Percentiles rank a stretch among this genome's conserved stretches.
These are phyloP conservation scores for Helianthus annuus DNA, from an alignment of 129 eudicot genomes.

Conservation along the genomic window DNA sequence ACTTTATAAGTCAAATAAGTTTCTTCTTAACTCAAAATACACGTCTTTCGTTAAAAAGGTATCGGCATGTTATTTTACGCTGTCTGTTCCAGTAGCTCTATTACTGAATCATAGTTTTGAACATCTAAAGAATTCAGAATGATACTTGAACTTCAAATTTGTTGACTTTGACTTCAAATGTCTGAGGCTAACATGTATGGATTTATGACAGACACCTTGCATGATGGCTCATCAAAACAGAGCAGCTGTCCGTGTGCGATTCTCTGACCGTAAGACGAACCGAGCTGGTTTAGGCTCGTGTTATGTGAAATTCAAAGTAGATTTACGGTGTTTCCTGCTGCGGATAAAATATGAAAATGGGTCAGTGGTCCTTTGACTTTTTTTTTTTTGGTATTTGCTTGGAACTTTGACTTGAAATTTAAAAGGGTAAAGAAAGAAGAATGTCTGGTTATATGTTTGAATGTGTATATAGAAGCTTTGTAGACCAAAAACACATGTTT, in stretches of 20 bases:
- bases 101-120: neutral
- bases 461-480: slow-evolving; percentile 32
- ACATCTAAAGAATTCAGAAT: neutral
- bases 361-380: slow-evolving; percentile 23
- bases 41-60: neutral
- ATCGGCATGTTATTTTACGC: neutral
- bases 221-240: slow-evolving; percentile 51
- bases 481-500: slow-evolving; percentile 15
- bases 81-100: neutral
- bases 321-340: slow-evolving; percentile 13
- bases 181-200: slow-evolving; percentile 2
- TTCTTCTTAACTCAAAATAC: slow-evolving; percentile 1
- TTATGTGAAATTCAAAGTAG: slow-evolving; percentile 18
- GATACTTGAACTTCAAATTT: slow-evolving; percentile 7
- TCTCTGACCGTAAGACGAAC: slow-evolving; percentile 35
- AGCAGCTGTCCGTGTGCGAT: slow-evolving; percentile 60
- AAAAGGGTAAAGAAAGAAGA: slow-evolving; percentile 9
- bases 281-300: slow-evolving; percentile 7
- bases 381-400: slow-evolving; percentile 13
- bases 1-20: slow-evolving; percentile 10
- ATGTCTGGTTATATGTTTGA: slow-evolving; percentile 23
- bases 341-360: slow-evolving; percentile 16
- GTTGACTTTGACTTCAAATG: slow-evolving; percentile 14
- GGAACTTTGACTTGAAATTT: slow-evolving; percentile 34
- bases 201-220: slow-evolving; percentile 47